Base-by-base conservation (phyloP, 2,329 filamentous ascomycete species). In the Verticillium albo-atrum region DNA sequence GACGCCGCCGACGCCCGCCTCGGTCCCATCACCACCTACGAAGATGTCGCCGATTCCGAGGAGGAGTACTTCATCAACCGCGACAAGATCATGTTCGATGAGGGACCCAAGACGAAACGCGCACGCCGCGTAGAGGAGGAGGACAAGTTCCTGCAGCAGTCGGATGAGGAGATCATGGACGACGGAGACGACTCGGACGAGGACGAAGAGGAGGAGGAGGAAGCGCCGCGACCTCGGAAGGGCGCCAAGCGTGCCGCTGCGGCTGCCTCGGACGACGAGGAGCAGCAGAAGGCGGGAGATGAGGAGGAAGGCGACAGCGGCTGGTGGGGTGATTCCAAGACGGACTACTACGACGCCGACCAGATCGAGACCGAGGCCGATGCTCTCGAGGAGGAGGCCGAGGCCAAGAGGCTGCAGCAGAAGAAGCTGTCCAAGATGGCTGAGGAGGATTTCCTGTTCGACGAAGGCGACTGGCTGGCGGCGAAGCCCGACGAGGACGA, bases 281-380 rank as follows among this genome's bases (percentile, higher is more conserved):
- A 71, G 52, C 71, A 71, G 10, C 75, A 72, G 7, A 70, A 80
- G 25, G 81, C 80, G 58, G 77, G 82, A 37, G 82, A 79, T 3
- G 84, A 82, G 20, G 82, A 82, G 6, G 81, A 83, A 28, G 79
- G 78, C 3, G 85, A 86, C 50, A 81, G 86, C 56, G 87, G 85
- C 50, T 93, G 88, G 71, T 98, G 95, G 93, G 95, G 94, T 30
- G 84, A 89, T 4, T 92, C 91, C 2, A 94, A 86, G 72, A 89
- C 89, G 62, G 94, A 97, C 67, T 96, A 97, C 76, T 99, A 99
- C 75, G 85, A 96, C 77, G 91, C 92, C 65, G 94, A 99, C 73
- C 76, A 81, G 28, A 81, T 85, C 64, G 83, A 86, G 68, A 86
- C 84, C 6, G 85, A 88, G 71, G 82, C 78, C 37, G 83, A 85